Evolutionary conservation across 1,139 yeast species (phyloP).

Genomic region (Debaryomyces psychrophilus): DNA sequence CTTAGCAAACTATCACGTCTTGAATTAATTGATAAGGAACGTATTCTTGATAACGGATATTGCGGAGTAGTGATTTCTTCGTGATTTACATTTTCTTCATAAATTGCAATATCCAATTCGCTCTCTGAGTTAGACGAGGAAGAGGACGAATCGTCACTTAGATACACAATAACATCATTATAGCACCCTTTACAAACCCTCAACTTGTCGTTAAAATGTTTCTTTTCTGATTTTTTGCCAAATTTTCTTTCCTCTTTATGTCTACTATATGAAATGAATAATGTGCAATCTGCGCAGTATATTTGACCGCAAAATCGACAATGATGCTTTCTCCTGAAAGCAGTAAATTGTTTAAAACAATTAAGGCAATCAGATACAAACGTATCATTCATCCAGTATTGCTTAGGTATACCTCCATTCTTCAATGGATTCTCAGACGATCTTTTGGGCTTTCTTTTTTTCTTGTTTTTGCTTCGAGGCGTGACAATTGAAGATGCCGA

Average conservation of each 20-base stretch:
- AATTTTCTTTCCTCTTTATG: slow-evolving; percentile 50
- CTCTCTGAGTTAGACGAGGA: slow-evolving; percentile 24
- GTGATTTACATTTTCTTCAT: slow-evolving; percentile 18
- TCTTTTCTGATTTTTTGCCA: slow-evolving; percentile 31
- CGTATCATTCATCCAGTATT: slow-evolving; percentile 92
- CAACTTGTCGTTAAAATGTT: slow-evolving; percentile 61
- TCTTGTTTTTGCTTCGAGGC: slow-evolving; percentile 19
- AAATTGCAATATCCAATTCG: slow-evolving; percentile 22
- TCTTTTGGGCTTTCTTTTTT: slow-evolving; percentile 36
- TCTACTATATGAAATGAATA: slow-evolving; percentile 72
- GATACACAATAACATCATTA: slow-evolving; percentile 62
- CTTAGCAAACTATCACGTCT: slow-evolving; percentile 22
- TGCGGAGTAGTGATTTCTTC: slow-evolving; percentile 18
- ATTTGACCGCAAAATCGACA: slow-evolving; percentile 96
- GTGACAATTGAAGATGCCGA: slow-evolving; percentile 35
- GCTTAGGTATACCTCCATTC: slow-evolving; percentile 58
- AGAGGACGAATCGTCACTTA: slow-evolving; percentile 64
- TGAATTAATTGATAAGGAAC: slow-evolving; percentile 37
- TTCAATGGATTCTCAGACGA: slow-evolving; percentile 51
- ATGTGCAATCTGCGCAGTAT: slow-evolving; percentile 86
- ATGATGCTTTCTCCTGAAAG: slow-evolving; percentile 89
- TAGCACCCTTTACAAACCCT: slow-evolving; percentile 82
- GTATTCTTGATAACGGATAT: slow-evolving; percentile 34
- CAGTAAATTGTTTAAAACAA: slow-evolving; percentile 72
- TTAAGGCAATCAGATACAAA: slow-evolving; percentile 80